Percentiles rank a stretch among this genome's conserved stretches.
These are phyloP conservation scores for Phytopythium helicoides DNA, from an alignment of 352 stramenopile genomes.

Conservation along the genomic window DNA sequence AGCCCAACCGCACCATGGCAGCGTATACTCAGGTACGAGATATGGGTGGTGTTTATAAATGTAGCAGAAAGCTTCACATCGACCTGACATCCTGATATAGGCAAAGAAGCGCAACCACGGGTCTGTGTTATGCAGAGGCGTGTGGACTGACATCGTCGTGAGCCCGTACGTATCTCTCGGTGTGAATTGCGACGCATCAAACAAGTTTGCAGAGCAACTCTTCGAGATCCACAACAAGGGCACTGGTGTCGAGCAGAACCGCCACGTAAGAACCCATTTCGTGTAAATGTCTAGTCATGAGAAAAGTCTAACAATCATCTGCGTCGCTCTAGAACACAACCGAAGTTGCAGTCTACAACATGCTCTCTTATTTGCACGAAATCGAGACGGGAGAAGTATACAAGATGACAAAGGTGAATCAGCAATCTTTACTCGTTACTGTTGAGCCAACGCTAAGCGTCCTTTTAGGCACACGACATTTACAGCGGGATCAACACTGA, in stretches of 20 bases:
- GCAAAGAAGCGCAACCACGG: conserved; percentile 71
- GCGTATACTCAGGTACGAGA: conserved; percentile 79
- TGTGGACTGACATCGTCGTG: conserved; percentile 92
- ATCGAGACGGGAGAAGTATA: conserved; percentile 88
- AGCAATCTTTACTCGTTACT: no score
- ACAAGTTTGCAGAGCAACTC: conserved; percentile 81
- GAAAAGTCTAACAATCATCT: not conserved
- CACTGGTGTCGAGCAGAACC: conserved; percentile 92
- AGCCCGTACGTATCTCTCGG: conserved; percentile 91
- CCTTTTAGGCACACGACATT: conserved; percentile 62
- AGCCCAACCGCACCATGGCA: conserved; percentile 90
- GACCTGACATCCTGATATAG: no score
- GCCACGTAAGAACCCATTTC: conserved; percentile 57
- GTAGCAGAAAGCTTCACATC: no score
- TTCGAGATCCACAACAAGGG: conserved; percentile 94
- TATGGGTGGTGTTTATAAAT: no score
- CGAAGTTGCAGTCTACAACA: conserved; percentile 92
- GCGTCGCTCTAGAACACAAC: conserved; percentile 67
- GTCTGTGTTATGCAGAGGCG: conserved; percentile 76
- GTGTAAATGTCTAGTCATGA: not conserved
- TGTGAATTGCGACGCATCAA: conserved; percentile 70
- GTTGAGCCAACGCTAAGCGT: not conserved
- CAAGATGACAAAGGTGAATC: conserved; percentile 78
- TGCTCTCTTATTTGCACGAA: conserved; percentile 90
- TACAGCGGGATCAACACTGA: conserved; percentile 74